Conservation (phyloP, 1,139 yeast species). For the Arxiozyma bovina region DNA sequence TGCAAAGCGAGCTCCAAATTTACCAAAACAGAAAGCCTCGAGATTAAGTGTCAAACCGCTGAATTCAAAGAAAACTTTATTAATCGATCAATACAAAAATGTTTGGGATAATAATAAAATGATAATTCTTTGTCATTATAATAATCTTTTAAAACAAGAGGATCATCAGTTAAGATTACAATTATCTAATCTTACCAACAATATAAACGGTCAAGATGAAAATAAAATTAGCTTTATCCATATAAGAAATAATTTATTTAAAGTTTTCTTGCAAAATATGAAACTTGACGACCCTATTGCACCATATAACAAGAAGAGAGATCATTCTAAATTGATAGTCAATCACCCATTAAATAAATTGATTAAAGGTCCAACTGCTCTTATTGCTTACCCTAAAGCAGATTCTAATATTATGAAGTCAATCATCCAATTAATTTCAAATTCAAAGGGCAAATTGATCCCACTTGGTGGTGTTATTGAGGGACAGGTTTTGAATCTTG, state of each 20-base stretch:
- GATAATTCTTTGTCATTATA: constrained; percentile 72
- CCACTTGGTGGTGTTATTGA: constrained; percentile 82
- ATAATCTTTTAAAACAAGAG: constrained; percentile 65
- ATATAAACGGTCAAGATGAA: constrained; percentile 43
- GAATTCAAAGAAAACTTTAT: constrained; percentile 69
- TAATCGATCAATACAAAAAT: constrained; percentile 69
- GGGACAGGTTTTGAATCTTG: constrained; percentile 44
- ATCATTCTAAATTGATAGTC: not conserved
- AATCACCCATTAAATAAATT: constrained; percentile 61
- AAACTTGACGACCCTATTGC: constrained; percentile 64
- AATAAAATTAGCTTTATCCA: constrained; percentile 42
- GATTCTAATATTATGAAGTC: constrained; percentile 62
- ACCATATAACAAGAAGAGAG: constrained; percentile 40
- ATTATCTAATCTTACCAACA: constrained; percentile 33
- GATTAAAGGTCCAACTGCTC: constrained; percentile 78
- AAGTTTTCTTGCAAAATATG: constrained; percentile 67
- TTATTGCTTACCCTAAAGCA: constrained; percentile 58
- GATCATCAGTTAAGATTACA: constrained; percentile 54
- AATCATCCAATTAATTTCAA: constrained; percentile 52
- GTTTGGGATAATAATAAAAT: constrained; percentile 61
- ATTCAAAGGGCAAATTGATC: constrained; percentile 55
- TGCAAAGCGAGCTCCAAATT: not conserved
- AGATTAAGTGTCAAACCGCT: constrained; percentile 41
- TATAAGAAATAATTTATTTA: constrained; percentile 59
- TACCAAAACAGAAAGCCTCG: not conserved